These are phyloP conservation scores for Detonula confervacea DNA, from an alignment of 352 stramenopile species.

Conservation along the genomic window DNA sequence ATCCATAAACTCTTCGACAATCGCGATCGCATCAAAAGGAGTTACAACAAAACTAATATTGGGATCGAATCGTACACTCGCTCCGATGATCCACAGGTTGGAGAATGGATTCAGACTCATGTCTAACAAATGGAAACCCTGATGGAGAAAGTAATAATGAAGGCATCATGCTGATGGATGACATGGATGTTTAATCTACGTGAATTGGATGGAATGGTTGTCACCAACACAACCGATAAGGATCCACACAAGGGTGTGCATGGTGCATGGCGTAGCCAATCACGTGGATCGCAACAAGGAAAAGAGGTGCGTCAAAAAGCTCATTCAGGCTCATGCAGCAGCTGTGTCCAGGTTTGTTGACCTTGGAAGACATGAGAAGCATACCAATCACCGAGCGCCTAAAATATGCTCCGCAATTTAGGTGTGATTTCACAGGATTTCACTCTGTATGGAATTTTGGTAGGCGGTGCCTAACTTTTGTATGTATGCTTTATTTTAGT, in stretches of 20 bases:
- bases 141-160: constrained; percentile 20
- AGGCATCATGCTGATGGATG: too few species aligned
- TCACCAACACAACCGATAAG: not conserved
- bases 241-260: constrained; percentile 16
- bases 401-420: too few species aligned
- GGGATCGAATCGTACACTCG: constrained; percentile 36
- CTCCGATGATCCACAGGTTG: constrained; percentile 25
- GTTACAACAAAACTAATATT: constrained; percentile 23
- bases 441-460: too few species aligned
- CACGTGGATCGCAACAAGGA: constrained; percentile 3
- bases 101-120: constrained; percentile 39
- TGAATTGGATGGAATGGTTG: constrained; percentile 31
- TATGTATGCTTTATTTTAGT: too few species aligned
- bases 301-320: constrained; percentile 23
- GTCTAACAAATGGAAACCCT: constrained; percentile 40
- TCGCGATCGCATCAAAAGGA: constrained; percentile 23
- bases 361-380: constrained; percentile 21
- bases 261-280: constrained; percentile 22
- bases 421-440: too few species aligned
- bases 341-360: constrained; percentile 36
- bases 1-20: constrained; percentile 33
- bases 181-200: constrained; percentile 36
- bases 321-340: constrained; percentile 33
- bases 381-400: constrained; percentile 32
- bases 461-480: too few species aligned